Percentiles rank a stretch among this genome's conserved stretches.
These are phyloP conservation scores for Aspergillus sp. DNA, from an alignment of 2,329 filamentous ascomycete species.

Conservation along the genomic window DNA sequence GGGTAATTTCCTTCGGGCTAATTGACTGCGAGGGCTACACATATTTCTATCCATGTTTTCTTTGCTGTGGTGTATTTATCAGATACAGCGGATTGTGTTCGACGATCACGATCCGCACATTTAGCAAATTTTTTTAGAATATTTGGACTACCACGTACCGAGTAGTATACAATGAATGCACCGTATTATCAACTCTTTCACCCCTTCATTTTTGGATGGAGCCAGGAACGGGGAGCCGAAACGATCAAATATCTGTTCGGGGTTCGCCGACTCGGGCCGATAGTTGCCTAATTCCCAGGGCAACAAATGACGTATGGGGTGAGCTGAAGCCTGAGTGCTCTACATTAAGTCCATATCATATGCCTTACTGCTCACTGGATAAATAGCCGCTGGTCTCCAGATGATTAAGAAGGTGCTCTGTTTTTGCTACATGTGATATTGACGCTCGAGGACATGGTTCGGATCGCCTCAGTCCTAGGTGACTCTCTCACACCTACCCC, in stretches of 20 bases:
- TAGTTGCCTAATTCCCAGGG: not conserved
- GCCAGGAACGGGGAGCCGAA: conserved; percentile 7
- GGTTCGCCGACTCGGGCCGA: conserved; percentile 5
- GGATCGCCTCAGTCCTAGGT: not conserved
- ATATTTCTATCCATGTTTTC: not conserved
- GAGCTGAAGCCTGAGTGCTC: not conserved
- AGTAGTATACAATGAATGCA: no score
- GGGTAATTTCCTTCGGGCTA: conserved; percentile 9
- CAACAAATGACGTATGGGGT: conserved; percentile 1
- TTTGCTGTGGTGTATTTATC: not conserved
- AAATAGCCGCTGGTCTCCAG: not conserved
- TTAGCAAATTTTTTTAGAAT: no score
- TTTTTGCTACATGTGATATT: not conserved
- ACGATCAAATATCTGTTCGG: no score
- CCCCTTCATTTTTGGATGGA: not conserved
- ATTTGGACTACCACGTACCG: no score
- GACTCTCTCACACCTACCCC: not conserved
- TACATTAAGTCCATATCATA: not conserved
- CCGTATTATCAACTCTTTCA: not conserved
- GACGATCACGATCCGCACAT: no score
- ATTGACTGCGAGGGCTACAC: not conserved
- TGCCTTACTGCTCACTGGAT: not conserved
- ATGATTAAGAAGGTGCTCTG: not conserved
- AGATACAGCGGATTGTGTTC: no score
- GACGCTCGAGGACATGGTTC: not conserved